Evolutionary conservation across 371 early-diverging fungal species (phyloP).

Genomic region (Capniomyces stellatus): DNA sequence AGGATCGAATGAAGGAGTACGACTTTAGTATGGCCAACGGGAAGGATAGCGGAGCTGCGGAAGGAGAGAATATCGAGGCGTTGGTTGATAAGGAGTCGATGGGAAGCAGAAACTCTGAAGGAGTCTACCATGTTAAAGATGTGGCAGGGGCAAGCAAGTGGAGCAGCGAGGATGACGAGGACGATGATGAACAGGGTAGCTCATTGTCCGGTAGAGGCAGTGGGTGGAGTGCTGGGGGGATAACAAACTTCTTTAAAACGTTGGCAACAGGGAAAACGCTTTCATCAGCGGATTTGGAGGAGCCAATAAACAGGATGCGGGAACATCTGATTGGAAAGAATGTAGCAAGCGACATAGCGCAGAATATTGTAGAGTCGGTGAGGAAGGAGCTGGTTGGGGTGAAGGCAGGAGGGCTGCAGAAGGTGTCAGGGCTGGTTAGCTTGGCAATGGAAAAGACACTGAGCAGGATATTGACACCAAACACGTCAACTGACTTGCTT

Average conservation of each 20-base stretch:
- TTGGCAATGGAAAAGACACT: conserved; percentile 63
- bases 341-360: conserved; percentile 81
- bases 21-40: conserved; percentile 37
- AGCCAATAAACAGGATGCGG: conserved; percentile 53
- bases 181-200: not conserved
- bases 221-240: conserved; percentile 2
- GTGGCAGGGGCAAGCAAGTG: conserved; percentile 62
- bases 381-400: conserved; percentile 54
- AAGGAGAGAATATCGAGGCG: conserved; percentile 29
- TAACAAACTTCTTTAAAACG: conserved; percentile 24
- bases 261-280: conserved; percentile 28
- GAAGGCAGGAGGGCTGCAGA: conserved; percentile 54
- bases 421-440: conserved; percentile 46
- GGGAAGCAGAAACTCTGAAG: conserved; percentile 44
- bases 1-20: conserved; percentile 30
- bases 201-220: not conserved
- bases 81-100: conserved; percentile 37
- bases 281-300: conserved; percentile 26
- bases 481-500: conserved; percentile 89
- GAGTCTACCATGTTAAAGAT: conserved; percentile 68
- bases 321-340: conserved; percentile 86
- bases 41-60: conserved; percentile 7
- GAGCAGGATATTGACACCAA: conserved; percentile 74
- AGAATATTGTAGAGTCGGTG: conserved; percentile 67
- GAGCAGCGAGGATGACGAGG: conserved; percentile 22